A percentile compares a stretch with the other conserved stretches of the same genome.
These are phyloP conservation scores for Golubevia pallescens DNA, from an alignment of 1,284 basidiomycete species.

Conservation along the genomic window DNA sequence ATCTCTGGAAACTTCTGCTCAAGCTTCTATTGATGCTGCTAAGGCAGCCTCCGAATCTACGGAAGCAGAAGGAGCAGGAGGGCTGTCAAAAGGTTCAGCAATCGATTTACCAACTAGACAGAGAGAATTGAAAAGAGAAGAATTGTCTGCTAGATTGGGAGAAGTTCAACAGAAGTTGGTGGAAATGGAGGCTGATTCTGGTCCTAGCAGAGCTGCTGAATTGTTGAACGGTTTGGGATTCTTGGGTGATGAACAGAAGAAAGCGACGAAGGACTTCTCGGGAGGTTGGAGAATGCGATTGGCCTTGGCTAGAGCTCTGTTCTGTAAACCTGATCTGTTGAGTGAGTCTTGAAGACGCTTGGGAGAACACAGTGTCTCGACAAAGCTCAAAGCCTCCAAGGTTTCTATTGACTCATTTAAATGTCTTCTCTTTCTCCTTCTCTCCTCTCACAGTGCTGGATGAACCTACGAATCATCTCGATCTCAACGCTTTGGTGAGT, in stretches of 20 bases:
- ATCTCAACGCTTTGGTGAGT: conserved; percentile 70
- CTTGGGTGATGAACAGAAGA: conserved; percentile 7
- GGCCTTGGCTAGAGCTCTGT: conserved; percentile 75
- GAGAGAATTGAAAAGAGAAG: conserved; percentile 70
- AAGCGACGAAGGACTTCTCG: conserved; percentile 77
- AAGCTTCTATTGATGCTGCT: conserved; percentile 32
- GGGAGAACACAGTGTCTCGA: too few species aligned
- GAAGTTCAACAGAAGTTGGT: conserved; percentile 89
- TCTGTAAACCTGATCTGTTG: conserved; percentile 76
- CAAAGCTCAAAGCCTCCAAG: too few species aligned
- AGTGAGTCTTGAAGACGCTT: background rate
- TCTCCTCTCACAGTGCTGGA: conserved; percentile 84
- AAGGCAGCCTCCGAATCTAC: conserved; percentile 27
- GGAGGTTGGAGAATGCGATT: conserved; percentile 84
- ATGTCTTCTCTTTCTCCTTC: conserved; percentile 75
- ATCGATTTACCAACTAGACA: conserved; percentile 60
- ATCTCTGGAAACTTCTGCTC: conserved; percentile 42
- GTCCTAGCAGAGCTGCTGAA: conserved; percentile 87
- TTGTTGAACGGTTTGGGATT: conserved; percentile 75
- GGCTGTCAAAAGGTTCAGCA: conserved; percentile 37
- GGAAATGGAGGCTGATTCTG: conserved; percentile 98
- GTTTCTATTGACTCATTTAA: too few species aligned
- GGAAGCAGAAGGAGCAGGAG: conserved; percentile 19
- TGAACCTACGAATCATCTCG: conserved; percentile 68
- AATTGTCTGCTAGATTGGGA: conserved; percentile 80